Evolutionary conservation across 768 basidiomycete genomes (phyloP), one percentile per base, ranked within the genome.

Genomic region (Leccinum rimulosum): DNA sequence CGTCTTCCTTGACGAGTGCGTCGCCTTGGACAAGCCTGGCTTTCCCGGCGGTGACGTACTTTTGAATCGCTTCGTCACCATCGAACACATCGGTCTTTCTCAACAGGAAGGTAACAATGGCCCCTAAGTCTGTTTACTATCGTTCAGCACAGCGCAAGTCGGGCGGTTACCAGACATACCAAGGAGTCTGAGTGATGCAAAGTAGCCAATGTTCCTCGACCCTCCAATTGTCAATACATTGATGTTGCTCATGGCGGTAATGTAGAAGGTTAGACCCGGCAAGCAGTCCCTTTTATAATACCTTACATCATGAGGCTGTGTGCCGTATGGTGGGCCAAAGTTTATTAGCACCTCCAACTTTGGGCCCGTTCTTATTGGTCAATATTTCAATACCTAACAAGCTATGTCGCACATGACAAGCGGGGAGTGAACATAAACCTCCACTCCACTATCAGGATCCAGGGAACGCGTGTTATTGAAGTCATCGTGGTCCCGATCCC

Each of bases 81-180:
- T 87, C 84, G 61, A 89, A 88, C 4, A 77, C 75, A 8, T 72
- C 61, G 0, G 79, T 72, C 17, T 74, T 77, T 31, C 88, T 82
- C 36, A 89, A 76, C 12, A 89, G 76, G 64, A 86, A 88, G 0
- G 86, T 86, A 0, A 89, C 83, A 2, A 78, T 83, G 3, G 81
- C 76, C 40, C 87, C 87, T 53, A 77, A 70, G 5, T 75, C 88
- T 89, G 64, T 50, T 48, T 22, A n/a, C 45, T 9, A 6, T 31
- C 4, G n/a, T 31, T 54, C 48, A 60, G 36, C 9, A 14, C 47
- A 47, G 28, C 0, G 2, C n/a, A 19, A n/a, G 6, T 4, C 1
- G 25, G 25, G 11, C 4, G 2, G 25, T 1, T 8, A 25, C 25
- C 12, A 40, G 17, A 68, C 76, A 27, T 58, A 82, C 82, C 75